Conservation (phyloP, 2,329 filamentous ascomycete species). For the Fusarium robinianum region DNA sequence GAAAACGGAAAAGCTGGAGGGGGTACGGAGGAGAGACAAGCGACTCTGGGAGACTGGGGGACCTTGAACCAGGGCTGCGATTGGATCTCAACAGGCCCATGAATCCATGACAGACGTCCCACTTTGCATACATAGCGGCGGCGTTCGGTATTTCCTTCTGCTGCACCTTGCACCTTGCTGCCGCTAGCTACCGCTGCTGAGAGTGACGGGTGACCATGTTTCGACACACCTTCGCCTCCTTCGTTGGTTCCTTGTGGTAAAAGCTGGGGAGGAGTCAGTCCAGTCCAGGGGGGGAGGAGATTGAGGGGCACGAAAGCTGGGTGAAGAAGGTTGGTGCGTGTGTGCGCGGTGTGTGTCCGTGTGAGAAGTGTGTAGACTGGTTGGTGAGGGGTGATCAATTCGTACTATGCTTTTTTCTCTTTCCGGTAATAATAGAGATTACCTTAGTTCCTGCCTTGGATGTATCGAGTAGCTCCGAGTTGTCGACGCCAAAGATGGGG, state of each 20-base stretch:
- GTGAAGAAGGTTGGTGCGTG: background rate
- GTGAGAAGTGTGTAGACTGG: too few species aligned
- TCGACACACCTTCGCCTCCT: background rate
- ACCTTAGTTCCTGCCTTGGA: too few species aligned
- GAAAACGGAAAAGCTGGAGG: conserved; percentile 15
- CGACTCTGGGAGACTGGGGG: background rate
- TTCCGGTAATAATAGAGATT: conserved; percentile 8
- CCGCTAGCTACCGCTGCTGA: background rate
- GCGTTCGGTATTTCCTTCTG: conserved; percentile 25
- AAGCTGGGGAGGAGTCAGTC: too few species aligned
- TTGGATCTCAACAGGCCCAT: conserved; percentile 30
- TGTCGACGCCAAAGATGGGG: conserved; percentile 25
- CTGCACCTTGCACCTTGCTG: conserved; percentile 11
- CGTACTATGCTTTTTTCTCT: conserved; percentile 16
- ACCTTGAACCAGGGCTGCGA: conserved; percentile 7
- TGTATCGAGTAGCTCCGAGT: too few species aligned
- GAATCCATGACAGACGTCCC: conserved; percentile 18
- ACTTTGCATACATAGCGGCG: conserved; percentile 23
- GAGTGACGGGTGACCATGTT: conserved; percentile 5
- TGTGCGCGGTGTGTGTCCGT: too few species aligned
- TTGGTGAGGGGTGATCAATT: conserved; percentile 7
- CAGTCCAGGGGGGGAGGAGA: too few species aligned
- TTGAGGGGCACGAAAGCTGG: conserved; percentile 8
- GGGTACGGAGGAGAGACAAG: conserved; percentile 1
- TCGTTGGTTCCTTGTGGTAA: too few species aligned